These are phyloP conservation scores for Spergularia bocconei DNA, from an alignment of 148 eudicot species.

Conservation along the genomic window DNA sequence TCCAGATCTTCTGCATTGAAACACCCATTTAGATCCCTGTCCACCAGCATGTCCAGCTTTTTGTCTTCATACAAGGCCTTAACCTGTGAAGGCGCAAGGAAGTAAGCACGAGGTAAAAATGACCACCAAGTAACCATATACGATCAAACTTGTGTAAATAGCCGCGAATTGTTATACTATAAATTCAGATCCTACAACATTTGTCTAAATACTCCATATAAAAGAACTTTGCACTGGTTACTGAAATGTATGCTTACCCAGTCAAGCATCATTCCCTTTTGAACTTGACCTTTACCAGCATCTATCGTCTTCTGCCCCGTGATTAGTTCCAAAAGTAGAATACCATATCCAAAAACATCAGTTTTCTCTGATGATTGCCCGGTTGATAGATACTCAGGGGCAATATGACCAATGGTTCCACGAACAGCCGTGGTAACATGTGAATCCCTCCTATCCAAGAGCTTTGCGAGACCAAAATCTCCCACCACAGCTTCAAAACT, in stretches of 20 bases:
- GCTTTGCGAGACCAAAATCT: constrained; percentile 98
- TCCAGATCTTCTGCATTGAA: constrained; percentile 55
- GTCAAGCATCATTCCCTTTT: constrained; percentile 85
- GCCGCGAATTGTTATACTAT: too few relatives aligned
- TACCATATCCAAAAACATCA: constrained; percentile 91
- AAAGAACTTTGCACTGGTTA: background rate
- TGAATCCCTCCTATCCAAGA: constrained; percentile 76
- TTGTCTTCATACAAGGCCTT: constrained; percentile 54
- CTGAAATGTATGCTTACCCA: constrained; percentile 42
- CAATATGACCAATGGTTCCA: constrained; percentile 91
- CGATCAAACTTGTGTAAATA: background rate
- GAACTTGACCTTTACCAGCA: constrained; percentile 71
- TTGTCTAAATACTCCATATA: background rate
- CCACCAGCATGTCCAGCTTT: constrained; percentile 63
- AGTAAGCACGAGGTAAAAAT: background rate
- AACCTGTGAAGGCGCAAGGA: constrained; percentile 37
- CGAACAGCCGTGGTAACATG: constrained; percentile 97
- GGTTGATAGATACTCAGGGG: constrained; percentile 93
- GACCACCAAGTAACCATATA: background rate
- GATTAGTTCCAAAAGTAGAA: constrained; percentile 81
- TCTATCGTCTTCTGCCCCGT: constrained; percentile 79
- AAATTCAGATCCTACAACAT: background rate
- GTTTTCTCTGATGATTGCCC: constrained; percentile 96
- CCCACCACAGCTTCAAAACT: constrained; percentile 92
- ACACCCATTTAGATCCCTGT: constrained; percentile 61